phyloP scores from a whole-genome alignment of 2,329 filamentous ascomycete genomes.

The Xylaria arbuscula region DNA sequence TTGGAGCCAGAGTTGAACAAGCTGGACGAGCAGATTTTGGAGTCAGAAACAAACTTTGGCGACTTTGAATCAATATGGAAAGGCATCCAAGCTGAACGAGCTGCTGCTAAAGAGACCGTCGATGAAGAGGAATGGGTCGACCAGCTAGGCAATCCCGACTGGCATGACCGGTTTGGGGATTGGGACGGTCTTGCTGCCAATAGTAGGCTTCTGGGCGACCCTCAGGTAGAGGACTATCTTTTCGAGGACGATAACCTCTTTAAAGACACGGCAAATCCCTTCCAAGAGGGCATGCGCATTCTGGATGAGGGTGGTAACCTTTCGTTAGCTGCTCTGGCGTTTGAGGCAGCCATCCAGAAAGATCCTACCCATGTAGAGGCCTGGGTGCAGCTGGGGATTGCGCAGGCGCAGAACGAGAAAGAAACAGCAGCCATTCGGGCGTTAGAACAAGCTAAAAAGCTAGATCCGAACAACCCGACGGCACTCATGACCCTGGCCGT shows the following conservation, averaged over 20 bases:
- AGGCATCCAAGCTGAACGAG: constrained; percentile 81
- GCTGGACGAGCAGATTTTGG: constrained; percentile 74
- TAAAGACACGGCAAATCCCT: constrained; percentile 82
- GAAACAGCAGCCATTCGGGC: constrained; percentile 95
- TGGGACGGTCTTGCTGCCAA: constrained; percentile 65
- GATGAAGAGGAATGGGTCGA: constrained; percentile 71
- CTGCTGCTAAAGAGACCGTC: constrained; percentile 73
- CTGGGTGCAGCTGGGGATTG: constrained; percentile 90
- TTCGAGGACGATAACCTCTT: constrained; percentile 97
- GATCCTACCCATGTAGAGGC: constrained; percentile 88
- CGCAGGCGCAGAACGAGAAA: constrained; percentile 98
- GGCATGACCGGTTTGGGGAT: constrained; percentile 73
- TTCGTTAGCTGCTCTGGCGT: constrained; percentile 90
- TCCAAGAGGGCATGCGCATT: constrained; percentile 91
- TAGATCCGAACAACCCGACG: constrained; percentile 86
- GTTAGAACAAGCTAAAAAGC: constrained; percentile 87
- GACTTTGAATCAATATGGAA: constrained; percentile 93
- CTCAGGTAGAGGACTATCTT: constrained; percentile 86
- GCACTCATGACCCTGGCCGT: constrained; percentile 96
- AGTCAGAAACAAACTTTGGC: constrained; percentile 79
- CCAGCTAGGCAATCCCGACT: constrained; percentile 81
- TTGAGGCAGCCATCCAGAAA: constrained; percentile 94
- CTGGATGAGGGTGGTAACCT: constrained; percentile 94
- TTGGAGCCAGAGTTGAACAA: constrained; percentile 89
- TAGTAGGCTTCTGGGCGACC: constrained; percentile 68